Evolutionary conservation across 2,329 filamentous ascomycete genomes (phyloP).

Genomic region (Chrysoporthe cubensis): DNA sequence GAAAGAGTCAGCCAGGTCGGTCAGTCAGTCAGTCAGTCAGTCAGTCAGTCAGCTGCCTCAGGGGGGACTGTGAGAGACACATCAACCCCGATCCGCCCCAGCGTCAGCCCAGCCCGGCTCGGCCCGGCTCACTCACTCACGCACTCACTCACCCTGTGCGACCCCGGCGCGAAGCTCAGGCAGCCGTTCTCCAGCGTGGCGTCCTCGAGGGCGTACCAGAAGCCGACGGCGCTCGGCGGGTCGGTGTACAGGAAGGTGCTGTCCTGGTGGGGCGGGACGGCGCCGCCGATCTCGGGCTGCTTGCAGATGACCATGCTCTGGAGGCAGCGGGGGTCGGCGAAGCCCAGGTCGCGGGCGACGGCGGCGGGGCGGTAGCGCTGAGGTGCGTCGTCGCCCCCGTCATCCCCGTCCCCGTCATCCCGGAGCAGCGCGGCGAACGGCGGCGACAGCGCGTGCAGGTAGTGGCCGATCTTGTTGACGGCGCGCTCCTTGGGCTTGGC

Average conservation of each 20-base stretch:
- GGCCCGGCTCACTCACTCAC: neutral
- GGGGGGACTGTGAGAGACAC: too few relatives aligned
- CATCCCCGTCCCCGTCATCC: conserved; percentile 47
- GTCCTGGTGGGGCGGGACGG: conserved; percentile 90
- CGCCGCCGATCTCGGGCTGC: conserved; percentile 92
- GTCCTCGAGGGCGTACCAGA: conserved; percentile 97
- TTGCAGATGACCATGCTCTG: conserved; percentile 99
- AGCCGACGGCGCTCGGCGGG: conserved; percentile 86
- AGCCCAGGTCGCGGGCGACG: conserved; percentile 74
- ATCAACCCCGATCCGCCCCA: too few relatives aligned
- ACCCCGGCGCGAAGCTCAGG: conserved; percentile 82
- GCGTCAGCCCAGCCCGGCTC: too few relatives aligned
- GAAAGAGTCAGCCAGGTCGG: too few relatives aligned
- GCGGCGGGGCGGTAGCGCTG: conserved; percentile 53
- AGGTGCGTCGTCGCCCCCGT: conserved; percentile 36
- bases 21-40: neutral
- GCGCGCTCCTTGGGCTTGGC: conserved; percentile 79
- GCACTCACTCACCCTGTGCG: conserved; percentile 57
- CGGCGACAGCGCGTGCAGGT: conserved; percentile 69
- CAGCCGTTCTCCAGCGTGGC: conserved; percentile 86
- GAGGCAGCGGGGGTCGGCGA: conserved; percentile 73
- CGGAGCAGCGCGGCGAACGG: conserved; percentile 65
- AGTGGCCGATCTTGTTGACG: conserved; percentile 89
- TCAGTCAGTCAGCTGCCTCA: neutral
- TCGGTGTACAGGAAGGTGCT: conserved; percentile 90